Percentiles rank a stretch among this genome's conserved stretches.
Conservation (phyloP, 331 rosid species). For the Quercus tomentella region DNA sequence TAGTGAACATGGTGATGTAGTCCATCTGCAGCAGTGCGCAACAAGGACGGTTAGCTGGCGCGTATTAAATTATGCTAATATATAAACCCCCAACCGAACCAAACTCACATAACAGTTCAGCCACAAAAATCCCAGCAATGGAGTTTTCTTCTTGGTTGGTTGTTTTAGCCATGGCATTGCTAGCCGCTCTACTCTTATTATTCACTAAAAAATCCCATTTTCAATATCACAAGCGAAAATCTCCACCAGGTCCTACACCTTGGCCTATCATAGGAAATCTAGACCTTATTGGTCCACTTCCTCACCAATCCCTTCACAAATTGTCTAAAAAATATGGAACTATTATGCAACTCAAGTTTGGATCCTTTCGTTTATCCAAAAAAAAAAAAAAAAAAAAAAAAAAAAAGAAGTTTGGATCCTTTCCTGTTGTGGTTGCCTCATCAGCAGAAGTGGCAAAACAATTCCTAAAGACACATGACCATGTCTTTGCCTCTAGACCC, state of each 20-base stretch:
- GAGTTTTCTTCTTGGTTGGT: not conserved
- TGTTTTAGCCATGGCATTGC: not conserved
- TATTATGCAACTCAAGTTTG: slow-evolving; percentile 33
- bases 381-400: too few relatives aligned
- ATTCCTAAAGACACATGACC: slow-evolving; percentile 22
- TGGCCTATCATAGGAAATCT: slow-evolving; percentile 40
- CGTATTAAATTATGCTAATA: too few relatives aligned
- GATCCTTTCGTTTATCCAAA: too few relatives aligned
- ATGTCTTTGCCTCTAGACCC: slow-evolving; percentile 30
- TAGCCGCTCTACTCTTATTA: not conserved
- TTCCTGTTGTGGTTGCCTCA: slow-evolving; percentile 28
- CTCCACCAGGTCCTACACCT: slow-evolving; percentile 35
- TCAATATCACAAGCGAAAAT: not conserved
- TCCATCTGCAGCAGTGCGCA: too few relatives aligned
- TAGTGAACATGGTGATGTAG: too few relatives aligned
- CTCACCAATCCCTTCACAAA: slow-evolving; percentile 36
- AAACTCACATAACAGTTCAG: too few relatives aligned
- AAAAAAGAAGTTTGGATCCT: slow-evolving; percentile 32
- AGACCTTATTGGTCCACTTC: slow-evolving; percentile 31
- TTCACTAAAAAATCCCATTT: not conserved
- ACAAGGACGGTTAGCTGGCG: too few relatives aligned
- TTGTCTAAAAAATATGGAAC: slow-evolving; percentile 30
- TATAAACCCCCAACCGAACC: too few relatives aligned
- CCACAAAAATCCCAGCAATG: too few relatives aligned
- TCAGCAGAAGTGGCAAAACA: slow-evolving; percentile 23